phyloP scores from a whole-genome alignment of 192 early-diverging fungal genomes.

The Paraglomus brasilianum region DNA sequence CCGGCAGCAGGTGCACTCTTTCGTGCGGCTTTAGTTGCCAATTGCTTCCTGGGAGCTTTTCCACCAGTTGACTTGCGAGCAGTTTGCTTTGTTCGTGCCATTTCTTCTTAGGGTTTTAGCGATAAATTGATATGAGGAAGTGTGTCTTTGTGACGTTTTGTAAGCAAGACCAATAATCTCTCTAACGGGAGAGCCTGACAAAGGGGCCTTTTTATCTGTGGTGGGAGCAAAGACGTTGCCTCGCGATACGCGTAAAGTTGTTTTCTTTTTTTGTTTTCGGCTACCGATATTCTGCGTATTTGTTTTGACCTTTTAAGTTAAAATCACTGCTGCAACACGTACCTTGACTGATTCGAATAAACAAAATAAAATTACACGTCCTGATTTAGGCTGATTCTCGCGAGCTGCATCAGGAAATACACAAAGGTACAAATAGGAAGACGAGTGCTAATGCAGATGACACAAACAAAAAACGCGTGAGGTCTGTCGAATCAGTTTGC shows the following conservation, averaged over 20 bases:
- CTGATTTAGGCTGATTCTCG: too few relatives aligned
- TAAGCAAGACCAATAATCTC: background rate
- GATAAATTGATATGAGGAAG: background rate
- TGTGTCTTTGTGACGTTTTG: conserved; percentile 9
- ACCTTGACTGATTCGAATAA: too few relatives aligned
- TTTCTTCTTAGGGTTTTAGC: conserved; percentile 36
- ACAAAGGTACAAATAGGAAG: too few relatives aligned
- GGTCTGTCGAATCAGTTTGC: background rate
- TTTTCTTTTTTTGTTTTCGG: background rate
- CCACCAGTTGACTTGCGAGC: conserved; percentile 99
- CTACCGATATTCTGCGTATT: too few relatives aligned
- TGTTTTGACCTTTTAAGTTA: too few relatives aligned
- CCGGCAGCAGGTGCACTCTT: conserved; percentile 93
- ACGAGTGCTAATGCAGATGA: too few relatives aligned
- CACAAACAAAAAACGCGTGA: too few relatives aligned
- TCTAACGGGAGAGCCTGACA: too few relatives aligned
- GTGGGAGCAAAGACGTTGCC: conserved; percentile 29
- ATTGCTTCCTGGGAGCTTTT: conserved; percentile 98
- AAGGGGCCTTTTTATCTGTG: background rate
- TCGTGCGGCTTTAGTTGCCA: conserved; percentile 94
- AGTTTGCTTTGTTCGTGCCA: conserved; percentile 82
- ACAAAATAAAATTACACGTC: too few relatives aligned
- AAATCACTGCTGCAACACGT: too few relatives aligned
- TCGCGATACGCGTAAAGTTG: conserved; percentile 12
- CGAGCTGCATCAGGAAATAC: too few relatives aligned